Conservation (phyloP, 2,329 filamentous ascomycete genomes). For the Colletotrichum agaves region DNA sequence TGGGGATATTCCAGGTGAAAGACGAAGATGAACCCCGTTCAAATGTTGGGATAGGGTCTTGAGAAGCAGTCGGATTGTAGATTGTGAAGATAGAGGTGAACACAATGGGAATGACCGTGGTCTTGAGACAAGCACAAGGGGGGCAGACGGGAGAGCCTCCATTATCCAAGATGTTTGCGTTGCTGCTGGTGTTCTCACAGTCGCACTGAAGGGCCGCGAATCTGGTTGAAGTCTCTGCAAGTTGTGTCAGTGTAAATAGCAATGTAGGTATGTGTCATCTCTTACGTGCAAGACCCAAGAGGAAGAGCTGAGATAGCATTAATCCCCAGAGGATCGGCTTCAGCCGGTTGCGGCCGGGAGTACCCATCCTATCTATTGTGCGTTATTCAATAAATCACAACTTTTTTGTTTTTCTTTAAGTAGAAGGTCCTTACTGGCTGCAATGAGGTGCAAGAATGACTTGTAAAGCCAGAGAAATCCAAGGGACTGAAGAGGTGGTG, state of each 20-base stretch:
- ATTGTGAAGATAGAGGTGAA: slow-evolving; percentile 20
- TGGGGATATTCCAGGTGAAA: too few relatives aligned
- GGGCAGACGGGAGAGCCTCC: neutral
- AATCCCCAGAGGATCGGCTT: neutral
- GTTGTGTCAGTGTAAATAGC: accelerated
- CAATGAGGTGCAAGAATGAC: too few relatives aligned
- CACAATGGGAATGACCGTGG: neutral
- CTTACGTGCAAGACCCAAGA: slow-evolving; percentile 4
- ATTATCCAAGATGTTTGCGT: neutral
- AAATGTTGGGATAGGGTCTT: neutral
- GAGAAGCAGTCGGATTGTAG: neutral
- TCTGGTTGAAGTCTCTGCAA: neutral
- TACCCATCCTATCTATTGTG: neutral
- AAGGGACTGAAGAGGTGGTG: neutral
- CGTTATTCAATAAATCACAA: neutral
- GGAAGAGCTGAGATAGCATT: neutral
- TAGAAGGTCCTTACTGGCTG: too few relatives aligned
- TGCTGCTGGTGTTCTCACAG: neutral
- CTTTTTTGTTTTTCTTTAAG: too few relatives aligned
- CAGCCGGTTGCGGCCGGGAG: neutral
- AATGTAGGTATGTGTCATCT: neutral
- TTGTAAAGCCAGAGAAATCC: too few relatives aligned
- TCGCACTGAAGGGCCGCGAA: neutral
- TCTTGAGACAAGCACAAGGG: slow-evolving; percentile 1
- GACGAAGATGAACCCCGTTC: neutral